These are phyloP conservation scores for Cryptococcus sp. DNA, from an alignment of 1,284 basidiomycete genomes.

Conservation along the genomic window DNA sequence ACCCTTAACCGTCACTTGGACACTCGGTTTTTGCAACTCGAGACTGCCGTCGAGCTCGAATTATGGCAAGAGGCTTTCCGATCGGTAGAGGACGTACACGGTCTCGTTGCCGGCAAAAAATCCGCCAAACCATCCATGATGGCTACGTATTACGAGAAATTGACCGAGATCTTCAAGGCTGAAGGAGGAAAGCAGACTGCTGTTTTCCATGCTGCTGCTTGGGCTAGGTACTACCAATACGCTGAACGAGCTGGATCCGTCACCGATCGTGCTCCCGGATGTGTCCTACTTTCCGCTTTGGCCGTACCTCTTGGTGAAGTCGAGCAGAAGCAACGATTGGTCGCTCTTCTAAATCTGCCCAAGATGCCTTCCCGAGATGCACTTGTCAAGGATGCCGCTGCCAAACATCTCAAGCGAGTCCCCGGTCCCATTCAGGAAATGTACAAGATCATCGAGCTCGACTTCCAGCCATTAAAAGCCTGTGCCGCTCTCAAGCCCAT, in stretches of 20 bases:
- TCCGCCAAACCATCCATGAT: slow-evolving; percentile 90
- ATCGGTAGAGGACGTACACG: slow-evolving; percentile 97
- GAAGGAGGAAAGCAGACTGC: slow-evolving; percentile 63
- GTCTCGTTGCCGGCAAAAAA: slow-evolving; percentile 78
- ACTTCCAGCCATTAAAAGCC: slow-evolving; percentile 90
- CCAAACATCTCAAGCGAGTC: slow-evolving; percentile 75
- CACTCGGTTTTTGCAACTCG: slow-evolving; percentile 95
- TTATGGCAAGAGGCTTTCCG: slow-evolving; percentile 99
- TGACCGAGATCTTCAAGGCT: slow-evolving; percentile 81
- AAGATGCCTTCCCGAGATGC: slow-evolving; percentile 82
- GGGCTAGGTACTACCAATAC: slow-evolving; percentile 71
- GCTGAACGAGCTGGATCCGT: slow-evolving; percentile 61
- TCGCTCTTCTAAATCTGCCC: slow-evolving; percentile 77
- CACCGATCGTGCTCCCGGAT: slow-evolving; percentile 75
- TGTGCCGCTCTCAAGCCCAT: slow-evolving; percentile 79
- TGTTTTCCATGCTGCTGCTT: slow-evolving; percentile 95
- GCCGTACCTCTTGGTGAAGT: slow-evolving; percentile 80
- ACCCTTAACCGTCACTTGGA: slow-evolving; percentile 96
- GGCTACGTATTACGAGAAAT: slow-evolving; percentile 99
- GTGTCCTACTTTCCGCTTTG: slow-evolving; percentile 87
- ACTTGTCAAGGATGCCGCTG: slow-evolving; percentile 79
- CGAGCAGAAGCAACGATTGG: slow-evolving; percentile 72
- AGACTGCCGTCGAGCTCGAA: slow-evolving; percentile 97
- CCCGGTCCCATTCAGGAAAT: slow-evolving; percentile 74
- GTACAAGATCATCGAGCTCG: slow-evolving; percentile 87